Evolutionary conservation across 148 eudicot species (phyloP).

Genomic region (Tetragonia tetragonoides): DNA sequence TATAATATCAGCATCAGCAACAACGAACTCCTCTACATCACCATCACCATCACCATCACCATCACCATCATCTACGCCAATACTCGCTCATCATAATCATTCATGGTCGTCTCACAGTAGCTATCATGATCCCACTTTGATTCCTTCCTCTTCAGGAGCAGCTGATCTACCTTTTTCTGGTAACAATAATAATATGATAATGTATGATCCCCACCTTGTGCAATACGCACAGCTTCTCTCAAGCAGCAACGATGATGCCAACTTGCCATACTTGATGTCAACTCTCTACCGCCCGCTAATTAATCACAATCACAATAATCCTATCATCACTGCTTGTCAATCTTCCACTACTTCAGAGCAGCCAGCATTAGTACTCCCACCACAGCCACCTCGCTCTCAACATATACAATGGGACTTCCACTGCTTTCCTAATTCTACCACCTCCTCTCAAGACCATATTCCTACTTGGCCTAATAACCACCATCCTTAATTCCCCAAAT

Average conservation of each 20-base stretch:
- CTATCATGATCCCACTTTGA: no score
- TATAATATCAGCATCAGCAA: no score
- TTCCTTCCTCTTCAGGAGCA: no score
- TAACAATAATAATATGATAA: background rate
- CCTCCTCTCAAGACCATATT: background rate
- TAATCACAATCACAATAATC: background rate
- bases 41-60: background rate
- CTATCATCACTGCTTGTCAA: background rate
- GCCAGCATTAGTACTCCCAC: no score
- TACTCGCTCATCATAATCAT: background rate
- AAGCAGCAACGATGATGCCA: conserved; percentile 34
- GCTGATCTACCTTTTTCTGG: no score
- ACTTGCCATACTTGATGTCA: conserved; percentile 39
- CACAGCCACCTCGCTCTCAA: background rate
- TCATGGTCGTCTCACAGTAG: no score
- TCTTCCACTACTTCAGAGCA: background rate
- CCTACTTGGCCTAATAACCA: no score
- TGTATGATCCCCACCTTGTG: conserved; percentile 35
- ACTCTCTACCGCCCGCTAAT: conserved; percentile 12
- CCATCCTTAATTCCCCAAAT: no score
- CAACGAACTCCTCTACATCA: no score
- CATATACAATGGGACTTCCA: conserved; percentile 1
- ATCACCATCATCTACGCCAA: background rate
- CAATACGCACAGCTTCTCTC: conserved; percentile 61
- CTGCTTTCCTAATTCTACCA: background rate